These are phyloP conservation scores for Mortierella sp. DNA, from an alignment of 371 early-diverging fungal genomes.

Conservation along the genomic window DNA sequence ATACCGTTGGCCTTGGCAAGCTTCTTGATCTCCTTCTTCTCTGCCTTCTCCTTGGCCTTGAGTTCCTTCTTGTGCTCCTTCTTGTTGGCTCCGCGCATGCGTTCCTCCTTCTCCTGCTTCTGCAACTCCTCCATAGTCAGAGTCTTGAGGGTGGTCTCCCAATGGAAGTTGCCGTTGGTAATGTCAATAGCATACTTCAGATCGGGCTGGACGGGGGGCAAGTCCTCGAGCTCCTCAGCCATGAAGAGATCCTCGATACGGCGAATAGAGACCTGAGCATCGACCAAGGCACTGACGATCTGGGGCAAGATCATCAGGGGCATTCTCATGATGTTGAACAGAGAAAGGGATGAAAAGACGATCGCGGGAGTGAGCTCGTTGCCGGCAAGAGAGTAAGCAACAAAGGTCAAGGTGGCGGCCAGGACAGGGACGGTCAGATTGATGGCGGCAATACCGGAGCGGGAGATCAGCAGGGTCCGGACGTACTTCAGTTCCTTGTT, in stretches of 20 bases:
- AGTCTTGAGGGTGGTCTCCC: conserved; percentile 65
- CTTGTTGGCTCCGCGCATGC: conserved; percentile 37
- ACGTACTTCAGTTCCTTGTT: conserved; percentile 67
- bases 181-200: conserved; percentile 51
- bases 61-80: conserved; percentile 47
- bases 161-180: conserved; percentile 67
- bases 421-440: conserved; percentile 69
- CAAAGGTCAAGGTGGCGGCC: conserved; percentile 60
- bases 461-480: conserved; percentile 52
- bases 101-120: conserved; percentile 39
- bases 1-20: conserved; percentile 31
- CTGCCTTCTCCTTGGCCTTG: conserved; percentile 25
- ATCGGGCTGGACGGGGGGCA: conserved; percentile 53
- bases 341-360: conserved; percentile 61
- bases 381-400: conserved; percentile 53
- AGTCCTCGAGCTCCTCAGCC: conserved; percentile 73
- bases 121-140: conserved; percentile 51
- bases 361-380: conserved; percentile 46
- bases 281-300: conserved; percentile 71
- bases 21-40: conserved; percentile 38
- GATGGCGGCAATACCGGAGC: conserved; percentile 57
- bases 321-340: conserved; percentile 66
- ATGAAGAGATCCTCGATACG: conserved; percentile 74
- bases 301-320: conserved; percentile 83
- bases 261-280: conserved; percentile 72